Evolutionary conservation across 2,329 filamentous ascomycete genomes (phyloP).

Genomic region (Dothideomycetes sp.): DNA sequence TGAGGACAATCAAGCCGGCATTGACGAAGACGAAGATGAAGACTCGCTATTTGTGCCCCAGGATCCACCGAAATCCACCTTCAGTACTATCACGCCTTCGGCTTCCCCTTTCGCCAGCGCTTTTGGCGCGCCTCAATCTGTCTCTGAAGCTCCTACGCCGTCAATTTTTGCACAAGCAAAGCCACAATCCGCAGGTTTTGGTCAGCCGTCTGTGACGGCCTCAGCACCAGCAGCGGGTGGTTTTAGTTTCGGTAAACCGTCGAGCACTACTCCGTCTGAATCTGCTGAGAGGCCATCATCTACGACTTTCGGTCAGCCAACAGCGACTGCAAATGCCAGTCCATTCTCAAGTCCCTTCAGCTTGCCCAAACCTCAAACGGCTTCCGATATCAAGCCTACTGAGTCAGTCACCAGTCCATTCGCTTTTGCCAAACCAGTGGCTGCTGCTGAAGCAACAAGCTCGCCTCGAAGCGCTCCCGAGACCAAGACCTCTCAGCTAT

Average conservation of each 20-base stretch:
- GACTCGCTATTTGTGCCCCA: constrained; percentile 37
- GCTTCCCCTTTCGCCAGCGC: not conserved
- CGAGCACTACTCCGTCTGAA: not conserved
- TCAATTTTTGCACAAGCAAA: constrained; percentile 2
- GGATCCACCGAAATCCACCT: not conserved
- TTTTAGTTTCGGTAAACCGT: constrained; percentile 15
- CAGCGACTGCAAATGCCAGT: constrained; percentile 5
- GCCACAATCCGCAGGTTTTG: constrained; percentile 8
- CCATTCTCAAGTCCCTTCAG: constrained; percentile 1
- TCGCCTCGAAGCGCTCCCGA: no score
- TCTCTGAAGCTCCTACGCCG: not conserved
- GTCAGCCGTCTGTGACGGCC: constrained; percentile 10
- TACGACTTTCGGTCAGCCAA: constrained; percentile 14
- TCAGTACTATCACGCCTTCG: not conserved
- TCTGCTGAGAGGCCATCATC: not conserved
- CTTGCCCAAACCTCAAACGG: not conserved
- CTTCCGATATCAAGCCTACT: not conserved
- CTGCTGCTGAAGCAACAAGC: not conserved
- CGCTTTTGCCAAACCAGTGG: not conserved
- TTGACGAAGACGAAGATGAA: constrained; percentile 21
- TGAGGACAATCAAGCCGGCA: constrained; percentile 28
- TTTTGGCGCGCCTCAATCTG: not conserved
- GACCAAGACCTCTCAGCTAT: not conserved
- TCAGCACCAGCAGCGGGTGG: not conserved
- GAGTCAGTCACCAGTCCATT: not conserved